Evolutionary conservation across 1,284 basidiomycete species (phyloP), one percentile per base, ranked within the genome.

Genomic region (Meripilus lineatus): DNA sequence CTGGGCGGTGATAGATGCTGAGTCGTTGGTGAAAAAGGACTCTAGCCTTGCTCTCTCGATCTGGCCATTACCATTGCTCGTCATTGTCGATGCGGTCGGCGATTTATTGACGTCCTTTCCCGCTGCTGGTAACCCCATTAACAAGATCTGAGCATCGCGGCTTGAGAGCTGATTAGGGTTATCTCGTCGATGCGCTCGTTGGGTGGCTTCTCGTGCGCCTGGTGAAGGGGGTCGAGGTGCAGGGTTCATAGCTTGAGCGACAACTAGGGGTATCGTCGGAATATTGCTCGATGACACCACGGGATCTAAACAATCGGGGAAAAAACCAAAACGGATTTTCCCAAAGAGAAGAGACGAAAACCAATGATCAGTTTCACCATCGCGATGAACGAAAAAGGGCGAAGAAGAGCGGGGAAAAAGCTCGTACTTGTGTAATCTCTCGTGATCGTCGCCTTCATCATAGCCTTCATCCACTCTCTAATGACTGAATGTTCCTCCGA

Each of bases 381-480:
- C n/a, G n/a, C n/a, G n/a, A 28, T 21, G 37, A n/a, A 32, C 25
- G 38, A 50, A 32, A 25, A 32, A 21, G 24, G 20, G 6, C 15
- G 5, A 13, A 37, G 8, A 38, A 41, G 4, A 22, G 5, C n/a
- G n/a, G n/a, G n/a, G 28, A 23, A 20, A 22, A 24, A 24, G 35
- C 23, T 72, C 84, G 38, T 59, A 93, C 91, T 87, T 10, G 83
- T 75, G 61, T 93, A 95, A 64, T 96, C 93, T 45, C 96, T 73
- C 14, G 81, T 87, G 57, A 99, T 99, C 4, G 95, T 98, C 2
- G 93, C 89, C 67, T 99, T 99, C 91, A 98, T 97, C 56, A 99
- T 80, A 8, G 93, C 91, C 72, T 99, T 99, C 95, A 99, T 99
- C 96, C 96, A 99, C 53, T 93, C 92, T 11, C 96, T 79, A 38